phyloP scores from a whole-genome alignment of 2,329 filamentous ascomycete species.

The Cylindrodendrum hubeiense region DNA sequence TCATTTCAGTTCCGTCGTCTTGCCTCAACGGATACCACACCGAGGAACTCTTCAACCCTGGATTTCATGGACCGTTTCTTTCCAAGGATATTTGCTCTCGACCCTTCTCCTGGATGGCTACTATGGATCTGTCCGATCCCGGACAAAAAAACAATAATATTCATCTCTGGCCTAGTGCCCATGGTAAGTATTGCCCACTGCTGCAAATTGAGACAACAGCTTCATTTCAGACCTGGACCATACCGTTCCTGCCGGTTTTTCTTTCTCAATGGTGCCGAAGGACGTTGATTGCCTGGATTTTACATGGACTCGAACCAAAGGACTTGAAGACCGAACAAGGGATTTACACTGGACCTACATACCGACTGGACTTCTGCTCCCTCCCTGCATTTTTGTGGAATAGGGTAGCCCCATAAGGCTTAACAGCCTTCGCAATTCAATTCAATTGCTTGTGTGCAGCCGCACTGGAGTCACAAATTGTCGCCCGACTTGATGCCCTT shows the following conservation, averaged over 20 bases:
- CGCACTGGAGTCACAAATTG: constrained; percentile 38
- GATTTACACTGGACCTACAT: constrained; percentile 19
- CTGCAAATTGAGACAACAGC: constrained; percentile 38
- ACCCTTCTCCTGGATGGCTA: constrained; percentile 18
- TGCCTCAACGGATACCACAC: constrained; percentile 34
- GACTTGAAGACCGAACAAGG: constrained; percentile 12
- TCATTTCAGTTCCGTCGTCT: constrained; percentile 41
- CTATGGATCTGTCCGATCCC: constrained; percentile 48
- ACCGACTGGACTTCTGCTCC: constrained; percentile 18
- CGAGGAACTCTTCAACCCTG: constrained; percentile 28
- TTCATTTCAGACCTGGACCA: constrained; percentile 35
- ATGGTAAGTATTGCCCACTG: constrained; percentile 55
- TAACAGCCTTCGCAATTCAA: constrained; percentile 46
- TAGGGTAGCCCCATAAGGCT: constrained; percentile 32
- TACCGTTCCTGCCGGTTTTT: constrained; percentile 36
- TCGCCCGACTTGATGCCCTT: constrained; percentile 20
- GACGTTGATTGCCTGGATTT: constrained; percentile 33
- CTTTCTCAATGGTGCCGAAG: constrained; percentile 27
- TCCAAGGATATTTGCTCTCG: constrained; percentile 27
- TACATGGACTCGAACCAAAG: constrained; percentile 37
- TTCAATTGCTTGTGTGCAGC: constrained; percentile 50
- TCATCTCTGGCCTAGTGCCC: constrained; percentile 36
- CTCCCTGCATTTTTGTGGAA: constrained; percentile 23
- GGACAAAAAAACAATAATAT: constrained; percentile 48
- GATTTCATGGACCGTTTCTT: constrained; percentile 28